Percentiles rank a stretch among this genome's conserved stretches.
Evolutionary conservation across 2,329 filamentous ascomycete species (phyloP).

Genomic region (Exophiala alcalophila): DNA sequence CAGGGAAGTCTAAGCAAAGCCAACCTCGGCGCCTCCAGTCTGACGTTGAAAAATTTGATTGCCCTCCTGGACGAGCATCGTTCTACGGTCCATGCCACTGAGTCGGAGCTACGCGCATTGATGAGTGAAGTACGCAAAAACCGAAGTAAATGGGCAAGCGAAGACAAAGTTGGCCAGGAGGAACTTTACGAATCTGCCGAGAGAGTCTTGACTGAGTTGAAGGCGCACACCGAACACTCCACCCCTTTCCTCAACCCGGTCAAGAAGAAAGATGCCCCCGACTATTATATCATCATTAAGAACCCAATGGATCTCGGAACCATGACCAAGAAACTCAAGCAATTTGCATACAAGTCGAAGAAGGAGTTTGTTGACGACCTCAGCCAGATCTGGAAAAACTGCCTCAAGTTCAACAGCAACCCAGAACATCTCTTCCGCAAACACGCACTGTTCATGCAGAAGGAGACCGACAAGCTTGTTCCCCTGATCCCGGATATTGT

Average conservation of each 20-base stretch:
- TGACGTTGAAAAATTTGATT: conserved; percentile 96
- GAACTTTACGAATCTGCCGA: conserved; percentile 95
- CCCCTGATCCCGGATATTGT: conserved; percentile 90
- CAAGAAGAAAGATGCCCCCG: conserved; percentile 93
- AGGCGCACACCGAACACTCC: conserved; percentile 95
- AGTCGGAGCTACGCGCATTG: conserved; percentile 83
- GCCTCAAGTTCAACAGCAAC: conserved; percentile 90
- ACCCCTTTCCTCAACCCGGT: conserved; percentile 92
- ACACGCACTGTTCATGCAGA: conserved; percentile 94
- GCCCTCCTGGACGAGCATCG: conserved; percentile 92
- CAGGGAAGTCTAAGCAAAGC: conserved; percentile 89
- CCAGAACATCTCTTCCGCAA: conserved; percentile 82
- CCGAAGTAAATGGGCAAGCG: conserved; percentile 96
- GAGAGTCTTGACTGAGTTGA: conserved; percentile 94
- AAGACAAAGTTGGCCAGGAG: conserved; percentile 95
- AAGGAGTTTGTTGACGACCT: conserved; percentile 91
- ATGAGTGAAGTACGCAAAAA: conserved; percentile 99
- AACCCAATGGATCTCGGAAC: conserved; percentile 95
- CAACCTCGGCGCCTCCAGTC: conserved; percentile 90
- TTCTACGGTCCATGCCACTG: conserved; percentile 83
- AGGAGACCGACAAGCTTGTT: conserved; percentile 94
- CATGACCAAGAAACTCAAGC: conserved; percentile 97
- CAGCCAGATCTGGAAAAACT: conserved; percentile 96
- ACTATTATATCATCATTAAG: conserved; percentile 79
- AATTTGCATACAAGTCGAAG: conserved; percentile 78